phyloP scores from a whole-genome alignment of 2,329 filamentous ascomycete species.

The Fusarium ramigenum region DNA sequence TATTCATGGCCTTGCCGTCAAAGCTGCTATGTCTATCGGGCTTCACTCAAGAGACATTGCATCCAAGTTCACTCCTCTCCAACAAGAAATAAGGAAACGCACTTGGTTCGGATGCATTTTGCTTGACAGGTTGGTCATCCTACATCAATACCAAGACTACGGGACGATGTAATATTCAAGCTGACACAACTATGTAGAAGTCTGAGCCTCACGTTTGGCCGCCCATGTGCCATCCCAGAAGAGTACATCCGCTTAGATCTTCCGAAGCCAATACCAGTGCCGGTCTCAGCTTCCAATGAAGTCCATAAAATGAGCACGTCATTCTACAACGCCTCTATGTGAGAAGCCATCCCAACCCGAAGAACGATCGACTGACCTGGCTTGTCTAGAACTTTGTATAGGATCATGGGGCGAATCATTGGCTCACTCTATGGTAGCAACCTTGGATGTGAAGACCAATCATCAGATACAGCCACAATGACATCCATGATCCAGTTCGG shows the following conservation, averaged over 20 bases:
- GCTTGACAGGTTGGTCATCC: conserved; percentile 34
- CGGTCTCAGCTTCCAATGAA: not conserved
- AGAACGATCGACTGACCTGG: too few relatives aligned
- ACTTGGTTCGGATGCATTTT: conserved; percentile 51
- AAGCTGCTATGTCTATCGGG: conserved; percentile 60
- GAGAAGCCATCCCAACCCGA: too few relatives aligned
- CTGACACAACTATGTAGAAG: not conserved
- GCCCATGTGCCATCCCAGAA: conserved; percentile 25
- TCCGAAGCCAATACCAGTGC: not conserved
- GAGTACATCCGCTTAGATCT: conserved; percentile 24
- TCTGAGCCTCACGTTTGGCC: conserved; percentile 27
- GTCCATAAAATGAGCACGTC: conserved; percentile 1
- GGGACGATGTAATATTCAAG: too few relatives aligned
- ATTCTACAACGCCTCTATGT: conserved; percentile 30
- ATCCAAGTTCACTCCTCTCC: conserved; percentile 49
- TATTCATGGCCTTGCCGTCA: conserved; percentile 61
- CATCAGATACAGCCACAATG: conserved; percentile 5
- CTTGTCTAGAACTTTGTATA: conserved; percentile 12
- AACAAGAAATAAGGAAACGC: conserved; percentile 58
- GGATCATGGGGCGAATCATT: conserved; percentile 18
- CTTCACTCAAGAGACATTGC: conserved; percentile 55
- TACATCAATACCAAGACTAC: too few relatives aligned
- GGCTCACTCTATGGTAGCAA: conserved; percentile 22
- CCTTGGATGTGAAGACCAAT: conserved; percentile 11
- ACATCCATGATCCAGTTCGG: conserved; percentile 14